Conservation (phyloP, 2,329 filamentous ascomycete species). For the Colletotrichum nymphaeae region DNA sequence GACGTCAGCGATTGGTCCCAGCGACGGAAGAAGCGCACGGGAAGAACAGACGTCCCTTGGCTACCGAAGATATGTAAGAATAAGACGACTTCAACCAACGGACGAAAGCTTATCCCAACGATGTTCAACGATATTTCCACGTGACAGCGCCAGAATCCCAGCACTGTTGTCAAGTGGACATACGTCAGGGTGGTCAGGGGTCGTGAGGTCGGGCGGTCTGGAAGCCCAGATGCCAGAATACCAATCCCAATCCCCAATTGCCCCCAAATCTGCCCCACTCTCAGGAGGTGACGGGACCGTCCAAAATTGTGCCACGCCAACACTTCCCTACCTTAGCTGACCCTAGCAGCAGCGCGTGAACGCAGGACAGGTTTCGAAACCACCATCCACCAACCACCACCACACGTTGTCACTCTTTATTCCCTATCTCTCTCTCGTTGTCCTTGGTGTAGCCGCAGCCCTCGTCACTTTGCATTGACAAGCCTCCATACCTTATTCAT, state of each 20-base stretch:
- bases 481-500: neutral
- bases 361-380: slow-evolving; percentile 3
- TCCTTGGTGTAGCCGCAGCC: slow-evolving; percentile 4
- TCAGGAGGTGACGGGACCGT: neutral
- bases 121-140: neutral
- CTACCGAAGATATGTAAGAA: neutral
- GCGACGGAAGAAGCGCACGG: neutral
- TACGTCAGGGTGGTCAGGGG: neutral
- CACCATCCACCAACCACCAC: slow-evolving; percentile 2
- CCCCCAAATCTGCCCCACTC: neutral
- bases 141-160: neutral
- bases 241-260: slow-evolving; percentile 4
- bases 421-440: neutral
- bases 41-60: neutral
- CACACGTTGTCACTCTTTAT: slow-evolving; percentile 16
- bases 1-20: neutral
- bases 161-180: neutral
- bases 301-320: slow-evolving; percentile 12
- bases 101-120: neutral
- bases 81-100: neutral
- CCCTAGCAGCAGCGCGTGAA: neutral
- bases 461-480: slow-evolving; percentile 17
- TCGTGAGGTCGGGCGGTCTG: neutral
- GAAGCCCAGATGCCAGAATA: neutral
- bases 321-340: slow-evolving; percentile 1